Evolutionary conservation across 1,284 basidiomycete genomes (phyloP), one percentile per base, ranked within the genome.

Genomic region (Cryptococcus sp.): DNA sequence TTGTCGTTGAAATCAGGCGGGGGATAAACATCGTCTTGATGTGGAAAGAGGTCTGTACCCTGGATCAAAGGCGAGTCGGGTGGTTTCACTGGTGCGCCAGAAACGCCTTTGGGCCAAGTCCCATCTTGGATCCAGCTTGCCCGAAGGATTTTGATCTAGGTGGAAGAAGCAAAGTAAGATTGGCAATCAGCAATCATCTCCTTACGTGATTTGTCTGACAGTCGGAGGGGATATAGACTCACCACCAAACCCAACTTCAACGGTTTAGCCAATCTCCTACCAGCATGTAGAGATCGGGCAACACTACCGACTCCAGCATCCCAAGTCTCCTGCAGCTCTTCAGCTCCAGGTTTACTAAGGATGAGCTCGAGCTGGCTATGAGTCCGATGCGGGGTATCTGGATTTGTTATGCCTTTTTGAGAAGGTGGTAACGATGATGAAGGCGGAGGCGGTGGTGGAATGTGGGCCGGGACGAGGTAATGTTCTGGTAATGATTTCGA

Each of bases 121-220:
- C 77, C 77, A 51, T 79, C 76, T 50, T 65, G 54, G 11, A 76
- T 65, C 77, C 77, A 79, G 10, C 72, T 60, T 29, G 72, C 68
- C 43, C 64, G 63, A 8, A 77, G 63, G 38, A 76, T 69, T 44
- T 74, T 73, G 58, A 78, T 74, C 76, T 77, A 45, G 37, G 13
- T 5, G 29, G 8, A 4, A 4, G 29, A 34, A 10, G 29, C 3
- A 10, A 34, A 13, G 8, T 19, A n/a, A 8, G 29, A 43, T 50
- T 17, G 34, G 29, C 25, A 19, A 16, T 26, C 17, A 5, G 37
- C n/a, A 10, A 39, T 25, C 29, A 52, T 37, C 26, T 50, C 48
- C 25, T n/a, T n/a, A 50, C 15, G 22, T 39, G 26, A 19, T 39
- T 50, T 48, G 47, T 13, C 20, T 15, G 17, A 34, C 15, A 34